These are phyloP conservation scores for Hypoxylon sp. DNA, from an alignment of 2,329 filamentous ascomycete genomes.

Conservation along the genomic window DNA sequence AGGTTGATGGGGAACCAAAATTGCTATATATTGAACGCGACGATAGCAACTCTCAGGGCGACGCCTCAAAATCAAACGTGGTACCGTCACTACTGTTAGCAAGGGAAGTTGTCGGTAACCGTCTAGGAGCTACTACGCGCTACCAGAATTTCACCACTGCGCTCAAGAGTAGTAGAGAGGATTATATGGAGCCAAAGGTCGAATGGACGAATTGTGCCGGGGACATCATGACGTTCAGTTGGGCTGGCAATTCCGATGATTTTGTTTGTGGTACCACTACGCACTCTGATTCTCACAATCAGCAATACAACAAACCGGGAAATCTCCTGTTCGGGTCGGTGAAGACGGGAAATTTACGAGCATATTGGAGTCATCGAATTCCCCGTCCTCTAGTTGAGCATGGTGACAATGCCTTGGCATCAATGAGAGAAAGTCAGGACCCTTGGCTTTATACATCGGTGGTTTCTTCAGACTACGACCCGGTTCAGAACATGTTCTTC, in stretches of 20 bases:
- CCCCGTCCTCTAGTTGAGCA: slow-evolving; percentile 64
- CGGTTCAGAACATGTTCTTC: slow-evolving; percentile 60
- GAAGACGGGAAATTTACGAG: slow-evolving; percentile 56
- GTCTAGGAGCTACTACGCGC: slow-evolving; percentile 56
- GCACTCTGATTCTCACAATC: slow-evolving; percentile 72
- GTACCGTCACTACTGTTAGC: slow-evolving; percentile 61
- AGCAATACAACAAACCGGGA: slow-evolving; percentile 75
- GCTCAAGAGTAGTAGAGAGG: slow-evolving; percentile 62
- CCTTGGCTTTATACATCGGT: slow-evolving; percentile 75
- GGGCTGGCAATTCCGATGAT: slow-evolving; percentile 62
- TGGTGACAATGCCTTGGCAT: slow-evolving; percentile 66
- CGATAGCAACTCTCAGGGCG: slow-evolving; percentile 47
- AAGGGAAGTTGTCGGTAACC: slow-evolving; percentile 62
- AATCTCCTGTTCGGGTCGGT: slow-evolving; percentile 70
- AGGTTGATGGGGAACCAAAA: slow-evolving; percentile 35
- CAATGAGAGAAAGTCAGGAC: slow-evolving; percentile 70
- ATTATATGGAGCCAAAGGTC: slow-evolving; percentile 62
- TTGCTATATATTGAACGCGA: slow-evolving; percentile 52
- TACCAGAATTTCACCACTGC: slow-evolving; percentile 61
- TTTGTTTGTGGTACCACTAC: slow-evolving; percentile 73
- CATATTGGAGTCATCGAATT: slow-evolving; percentile 69
- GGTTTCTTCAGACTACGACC: slow-evolving; percentile 70
- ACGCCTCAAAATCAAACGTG: slow-evolving; percentile 48
- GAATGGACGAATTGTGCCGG: slow-evolving; percentile 73
- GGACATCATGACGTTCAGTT: slow-evolving; percentile 69